Evolutionary conservation across 176 grass and related monocot species (phyloP), one percentile per base, ranked within the genome.

Genomic region (Eremochloa ophiuroides): DNA sequence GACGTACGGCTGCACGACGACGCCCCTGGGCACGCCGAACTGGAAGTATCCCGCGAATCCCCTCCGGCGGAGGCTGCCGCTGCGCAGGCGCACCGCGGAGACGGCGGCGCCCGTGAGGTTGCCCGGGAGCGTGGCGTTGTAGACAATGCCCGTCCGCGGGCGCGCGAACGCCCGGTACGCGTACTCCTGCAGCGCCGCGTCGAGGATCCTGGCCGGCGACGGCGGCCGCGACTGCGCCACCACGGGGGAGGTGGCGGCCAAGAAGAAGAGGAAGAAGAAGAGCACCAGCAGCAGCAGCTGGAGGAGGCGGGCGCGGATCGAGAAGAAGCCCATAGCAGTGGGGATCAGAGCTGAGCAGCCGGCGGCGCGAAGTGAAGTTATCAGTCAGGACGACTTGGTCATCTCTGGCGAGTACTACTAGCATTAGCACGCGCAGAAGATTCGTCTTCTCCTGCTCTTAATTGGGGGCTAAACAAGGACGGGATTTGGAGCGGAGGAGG

Each of bases 171-270:
- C 82, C 43, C 47, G 78, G 87, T 84, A 98, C 5, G 91, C 96
- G 73, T 91, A 88, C 34, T 87, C 84, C 83, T 98, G 96, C 72
- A 98, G 85, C 73, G 92, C 62, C 11, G 91, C 76, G 84, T 98
- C 91, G 6, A 95, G 82, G 51, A 84, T 30, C 69, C 88, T 74
- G 18, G 82, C 86, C 23, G 84, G 51, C 23, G 86, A 58, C 51
- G 22, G 16, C 34, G 83, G n/a, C 72, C 58, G 47, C 35, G 83
- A 27, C 78, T 85, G 82, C 58, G 83, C 87, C 44, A 56, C 43
- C 34, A 8, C 82, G 0, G 10, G 66, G 3, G 65, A 5, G 4
- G 77, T 18, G 16, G 37, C 2, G 20, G 38, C 53, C 1, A 7
- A 17, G 39, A 5, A 5, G 56, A 12, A 10, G 22, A 4, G 8